Base-by-base conservation (phyloP, 2,329 filamentous ascomycete genomes). In the Aspergillus latus region DNA sequence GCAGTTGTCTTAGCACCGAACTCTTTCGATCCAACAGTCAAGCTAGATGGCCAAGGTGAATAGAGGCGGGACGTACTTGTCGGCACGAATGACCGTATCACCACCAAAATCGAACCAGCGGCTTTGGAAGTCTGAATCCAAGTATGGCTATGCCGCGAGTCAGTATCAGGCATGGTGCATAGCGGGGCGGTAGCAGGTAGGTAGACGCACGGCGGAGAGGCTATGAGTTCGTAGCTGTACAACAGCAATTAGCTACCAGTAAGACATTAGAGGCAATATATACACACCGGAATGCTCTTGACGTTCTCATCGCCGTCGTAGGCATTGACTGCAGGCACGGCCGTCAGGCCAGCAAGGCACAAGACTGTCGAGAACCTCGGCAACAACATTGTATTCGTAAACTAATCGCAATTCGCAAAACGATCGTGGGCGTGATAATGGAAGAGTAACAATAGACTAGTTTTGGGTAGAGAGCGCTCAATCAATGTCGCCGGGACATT, bases 21-120 rank as follows among this genome's bases (percentile, higher is more conserved):
- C 52, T 54, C 49, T 39, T 40, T 13, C 16, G 13, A 3, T 2
- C 7, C 10, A 37, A 37, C 5, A 37, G 11, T 16, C 4, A 7
- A 10, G 6, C 26, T 21, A 36, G 34, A 21, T 21, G 21, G 21
- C 21, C 45, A 36, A 15, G n/a, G 2, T 36, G 37, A 9, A 32
- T 16, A 36, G 21, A 45, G 45, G 46, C 43, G 10, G 55, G 60
- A 58, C 54, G 58, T 72, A 81, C 78, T 84, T 81, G 69, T 88
- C 86, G 60, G 85, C 82, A 63, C 86, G 82, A 68, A 97, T 84
- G 67, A 99, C 88, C 40, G 93, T 91, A 78, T 96, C 92, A 71
- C 93, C 94, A 72, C 94, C 94, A 83, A 95, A 99, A 79, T 99
- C 94, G 78, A 93, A 99, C 93, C 94, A 99, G 72, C 94, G 88